Conservation (phyloP, 2,329 filamentous ascomycete genomes). For the Scytalidium sp. region DNA sequence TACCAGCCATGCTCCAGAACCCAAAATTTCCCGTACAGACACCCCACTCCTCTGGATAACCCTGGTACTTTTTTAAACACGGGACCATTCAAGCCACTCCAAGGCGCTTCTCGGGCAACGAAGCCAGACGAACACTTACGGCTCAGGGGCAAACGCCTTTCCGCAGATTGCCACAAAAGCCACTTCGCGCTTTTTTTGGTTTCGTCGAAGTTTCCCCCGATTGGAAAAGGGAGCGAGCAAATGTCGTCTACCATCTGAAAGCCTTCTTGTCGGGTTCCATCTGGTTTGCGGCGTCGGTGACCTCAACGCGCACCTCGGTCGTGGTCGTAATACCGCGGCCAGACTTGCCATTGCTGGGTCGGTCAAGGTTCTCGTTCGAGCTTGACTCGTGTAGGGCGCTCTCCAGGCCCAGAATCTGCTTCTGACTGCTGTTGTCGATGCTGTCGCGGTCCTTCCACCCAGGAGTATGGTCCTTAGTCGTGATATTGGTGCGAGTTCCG, state of each 20-base stretch:
- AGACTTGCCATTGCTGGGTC: not conserved
- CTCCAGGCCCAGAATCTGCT: slow-evolving; percentile 1
- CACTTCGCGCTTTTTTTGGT: not conserved
- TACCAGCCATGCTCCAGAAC: too few relatives aligned
- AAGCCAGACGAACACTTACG: too few relatives aligned
- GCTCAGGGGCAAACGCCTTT: too few relatives aligned
- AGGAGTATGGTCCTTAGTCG: not conserved
- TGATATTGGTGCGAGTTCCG: not conserved
- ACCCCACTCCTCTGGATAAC: too few relatives aligned
- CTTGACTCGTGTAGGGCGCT: not conserved
- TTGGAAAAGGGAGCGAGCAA: too few relatives aligned
- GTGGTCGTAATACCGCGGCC: slow-evolving; percentile 1
- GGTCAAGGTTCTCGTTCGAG: not conserved
- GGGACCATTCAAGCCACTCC: too few relatives aligned
- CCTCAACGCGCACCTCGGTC: slow-evolving; percentile 1
- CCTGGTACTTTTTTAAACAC: too few relatives aligned
- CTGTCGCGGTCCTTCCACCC: slow-evolving; percentile 4
- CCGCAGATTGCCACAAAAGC: not conserved
- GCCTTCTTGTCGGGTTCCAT: not conserved
- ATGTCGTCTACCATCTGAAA: not conserved
- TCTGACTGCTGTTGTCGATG: slow-evolving; percentile 6
- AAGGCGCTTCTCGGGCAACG: too few relatives aligned
- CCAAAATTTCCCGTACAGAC: too few relatives aligned
- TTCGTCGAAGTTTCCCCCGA: not conserved
- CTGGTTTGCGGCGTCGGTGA: not conserved